These are phyloP conservation scores for Penicillium sp. DNA, from an alignment of 2,329 filamentous ascomycete species.

Conservation along the genomic window DNA sequence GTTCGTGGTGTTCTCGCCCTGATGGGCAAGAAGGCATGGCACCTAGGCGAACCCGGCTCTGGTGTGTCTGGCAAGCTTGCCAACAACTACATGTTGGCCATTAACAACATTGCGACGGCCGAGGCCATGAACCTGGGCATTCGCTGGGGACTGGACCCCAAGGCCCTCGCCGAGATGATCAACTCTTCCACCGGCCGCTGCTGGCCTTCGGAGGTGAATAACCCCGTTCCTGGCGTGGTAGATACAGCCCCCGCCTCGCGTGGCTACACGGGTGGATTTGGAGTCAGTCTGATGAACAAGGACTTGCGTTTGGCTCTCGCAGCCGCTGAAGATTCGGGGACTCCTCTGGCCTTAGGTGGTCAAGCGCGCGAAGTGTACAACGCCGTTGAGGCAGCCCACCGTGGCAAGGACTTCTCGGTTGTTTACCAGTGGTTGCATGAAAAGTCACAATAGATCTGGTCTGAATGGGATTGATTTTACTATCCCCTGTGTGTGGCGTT, in stretches of 20 bases:
- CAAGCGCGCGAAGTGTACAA: slow-evolving; percentile 71
- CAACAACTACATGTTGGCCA: slow-evolving; percentile 94
- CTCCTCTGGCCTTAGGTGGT: slow-evolving; percentile 67
- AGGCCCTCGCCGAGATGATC: slow-evolving; percentile 79
- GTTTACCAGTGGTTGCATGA: slow-evolving; percentile 71
- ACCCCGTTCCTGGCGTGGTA: slow-evolving; percentile 85
- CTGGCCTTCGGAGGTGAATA: slow-evolving; percentile 96
- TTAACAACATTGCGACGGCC: slow-evolving; percentile 80
- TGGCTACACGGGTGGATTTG: slow-evolving; percentile 79
- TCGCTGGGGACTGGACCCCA: slow-evolving; percentile 65
- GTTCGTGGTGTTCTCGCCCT: slow-evolving; percentile 71
- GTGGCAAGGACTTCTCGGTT: slow-evolving; percentile 78
- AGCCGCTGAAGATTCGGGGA: slow-evolving; percentile 71
- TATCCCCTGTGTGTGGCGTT: too few species aligned
- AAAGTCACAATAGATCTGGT: slow-evolving; percentile 32
- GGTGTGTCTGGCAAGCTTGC: slow-evolving; percentile 91
- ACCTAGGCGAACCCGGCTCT: slow-evolving; percentile 81
- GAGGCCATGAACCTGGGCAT: slow-evolving; percentile 71
- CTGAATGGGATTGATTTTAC: too few species aligned
- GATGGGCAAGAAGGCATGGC: slow-evolving; percentile 87
- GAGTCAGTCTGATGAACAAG: slow-evolving; percentile 78
- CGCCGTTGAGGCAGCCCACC: slow-evolving; percentile 64
- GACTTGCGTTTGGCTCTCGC: slow-evolving; percentile 73
- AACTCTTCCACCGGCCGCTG: slow-evolving; percentile 93
- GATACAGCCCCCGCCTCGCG: slow-evolving; percentile 73